Percentiles rank a stretch among this genome's conserved stretches.
Evolutionary conservation across 805 yeast species (phyloP).

Genomic region (Yueomyces sp.): DNA sequence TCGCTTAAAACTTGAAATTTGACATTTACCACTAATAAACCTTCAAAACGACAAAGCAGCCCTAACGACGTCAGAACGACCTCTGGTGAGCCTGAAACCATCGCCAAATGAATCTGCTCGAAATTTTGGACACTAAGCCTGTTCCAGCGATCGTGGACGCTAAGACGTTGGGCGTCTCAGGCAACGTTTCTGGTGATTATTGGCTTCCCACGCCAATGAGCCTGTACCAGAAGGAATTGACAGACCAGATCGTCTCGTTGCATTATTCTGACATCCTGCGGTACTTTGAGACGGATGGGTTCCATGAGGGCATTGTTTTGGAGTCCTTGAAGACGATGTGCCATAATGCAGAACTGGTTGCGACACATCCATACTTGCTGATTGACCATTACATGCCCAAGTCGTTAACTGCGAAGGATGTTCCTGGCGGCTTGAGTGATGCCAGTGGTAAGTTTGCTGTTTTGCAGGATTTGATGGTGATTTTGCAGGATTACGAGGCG

Average conservation of each 20-base stretch:
- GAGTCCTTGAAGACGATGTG: slow-evolving; percentile 68
- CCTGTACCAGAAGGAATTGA: slow-evolving; percentile 75
- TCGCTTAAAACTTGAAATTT: too few relatives aligned
- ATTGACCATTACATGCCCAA: slow-evolving; percentile 66
- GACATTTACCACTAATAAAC: too few relatives aligned
- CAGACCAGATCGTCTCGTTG: slow-evolving; percentile 81
- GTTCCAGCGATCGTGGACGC: slow-evolving; percentile 66
- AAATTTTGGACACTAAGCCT: slow-evolving; percentile 71
- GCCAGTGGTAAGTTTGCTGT: slow-evolving; percentile 78
- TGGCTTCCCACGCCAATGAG: slow-evolving; percentile 72
- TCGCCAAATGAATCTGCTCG: slow-evolving; percentile 50
- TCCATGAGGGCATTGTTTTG: slow-evolving; percentile 42
- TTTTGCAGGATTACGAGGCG: slow-evolving; percentile 33
- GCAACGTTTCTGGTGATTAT: slow-evolving; percentile 41
- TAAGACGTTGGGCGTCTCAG: slow-evolving; percentile 26
- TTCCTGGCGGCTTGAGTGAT: slow-evolving; percentile 55
- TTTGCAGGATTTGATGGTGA: slow-evolving; percentile 46
- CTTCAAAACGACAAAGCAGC: too few relatives aligned
- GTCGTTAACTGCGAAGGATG: slow-evolving; percentile 55
- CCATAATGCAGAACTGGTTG: slow-evolving; percentile 61
- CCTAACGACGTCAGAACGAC: too few relatives aligned
- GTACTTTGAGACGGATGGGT: slow-evolving; percentile 52
- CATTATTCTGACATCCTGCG: slow-evolving; percentile 86
- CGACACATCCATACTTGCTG: slow-evolving; percentile 79
- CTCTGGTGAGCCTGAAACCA: too few relatives aligned